Conservation (phyloP, 495 filamentous ascomycete genomes). For the Amorphotheca resinae region DNA sequence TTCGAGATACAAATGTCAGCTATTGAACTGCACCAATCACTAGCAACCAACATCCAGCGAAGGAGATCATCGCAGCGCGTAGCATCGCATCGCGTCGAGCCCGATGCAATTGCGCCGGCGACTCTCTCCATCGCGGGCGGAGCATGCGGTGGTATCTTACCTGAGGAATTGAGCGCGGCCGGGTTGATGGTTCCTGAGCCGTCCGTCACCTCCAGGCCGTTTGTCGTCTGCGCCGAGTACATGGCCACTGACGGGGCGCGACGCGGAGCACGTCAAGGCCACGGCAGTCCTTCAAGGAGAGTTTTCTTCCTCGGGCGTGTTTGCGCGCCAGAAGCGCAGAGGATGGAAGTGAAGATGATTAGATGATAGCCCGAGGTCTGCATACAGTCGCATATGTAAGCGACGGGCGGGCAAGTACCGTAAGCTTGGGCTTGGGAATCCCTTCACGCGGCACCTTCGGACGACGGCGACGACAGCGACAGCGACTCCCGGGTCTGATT, state of each 20-base stretch:
- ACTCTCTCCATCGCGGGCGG: not conserved
- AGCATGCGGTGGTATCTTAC: slow-evolving; percentile 22
- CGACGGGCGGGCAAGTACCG: not conserved
- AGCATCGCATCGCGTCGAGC: slow-evolving; percentile 7
- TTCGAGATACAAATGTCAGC: slow-evolving; percentile 1
- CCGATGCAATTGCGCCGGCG: slow-evolving; percentile 1
- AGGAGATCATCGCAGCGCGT: slow-evolving; percentile 5
- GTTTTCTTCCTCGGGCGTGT: slow-evolving; percentile 4
- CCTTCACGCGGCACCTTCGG: not conserved
- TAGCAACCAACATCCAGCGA: slow-evolving; percentile 16
- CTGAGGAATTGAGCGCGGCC: slow-evolving; percentile 35
- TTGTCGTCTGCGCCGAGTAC: slow-evolving; percentile 37
- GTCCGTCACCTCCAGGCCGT: slow-evolving; percentile 54
- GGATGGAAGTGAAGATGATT: not conserved
- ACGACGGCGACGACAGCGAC: not conserved
- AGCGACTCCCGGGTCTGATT: not conserved
- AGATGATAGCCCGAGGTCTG: not conserved
- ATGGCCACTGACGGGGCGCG: slow-evolving; percentile 30
- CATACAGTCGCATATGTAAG: not conserved
- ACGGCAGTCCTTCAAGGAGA: not conserved
- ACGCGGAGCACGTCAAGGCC: slow-evolving; percentile 5
- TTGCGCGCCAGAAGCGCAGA: not conserved
- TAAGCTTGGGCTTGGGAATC: not conserved
- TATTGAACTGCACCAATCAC: slow-evolving; percentile 4
- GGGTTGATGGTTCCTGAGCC: slow-evolving; percentile 72